These are phyloP conservation scores for Lachnellula occidentalis DNA, from an alignment of 2,329 filamentous ascomycete genomes.

Conservation along the genomic window DNA sequence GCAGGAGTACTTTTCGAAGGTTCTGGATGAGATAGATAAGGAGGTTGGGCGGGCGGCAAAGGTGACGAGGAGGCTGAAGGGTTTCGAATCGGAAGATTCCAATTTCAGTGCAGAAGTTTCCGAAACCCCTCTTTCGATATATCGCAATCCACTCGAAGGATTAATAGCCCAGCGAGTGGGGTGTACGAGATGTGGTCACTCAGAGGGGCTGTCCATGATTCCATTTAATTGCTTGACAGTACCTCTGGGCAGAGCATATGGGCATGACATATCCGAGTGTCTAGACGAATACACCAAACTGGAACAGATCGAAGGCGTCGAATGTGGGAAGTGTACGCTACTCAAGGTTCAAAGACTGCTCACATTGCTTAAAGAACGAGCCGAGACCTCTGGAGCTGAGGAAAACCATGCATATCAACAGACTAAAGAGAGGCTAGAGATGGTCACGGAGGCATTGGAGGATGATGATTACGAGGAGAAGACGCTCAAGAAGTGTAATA, in stretches of 20 bases:
- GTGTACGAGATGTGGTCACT: conserved; percentile 79
- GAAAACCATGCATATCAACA: conserved; percentile 27
- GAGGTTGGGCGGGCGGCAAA: conserved; percentile 54
- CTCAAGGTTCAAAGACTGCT: conserved; percentile 49
- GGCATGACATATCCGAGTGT: conserved; percentile 70
- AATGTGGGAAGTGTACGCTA: conserved; percentile 88
- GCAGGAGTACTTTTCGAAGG: conserved; percentile 91
- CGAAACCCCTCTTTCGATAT: conserved; percentile 17
- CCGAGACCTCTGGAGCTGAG: conserved; percentile 27
- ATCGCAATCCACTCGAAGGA: conserved; percentile 79
- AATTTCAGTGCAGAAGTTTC: not conserved
- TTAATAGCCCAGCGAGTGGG: conserved; percentile 82
- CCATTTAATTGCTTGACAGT: conserved; percentile 93
- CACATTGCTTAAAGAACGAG: conserved; percentile 40
- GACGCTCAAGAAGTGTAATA: conserved; percentile 59
- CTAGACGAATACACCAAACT: conserved; percentile 80
- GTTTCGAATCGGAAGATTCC: conserved; percentile 21
- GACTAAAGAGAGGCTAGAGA: conserved; percentile 50
- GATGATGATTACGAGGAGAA: conserved; percentile 74
- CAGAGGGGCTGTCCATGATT: conserved; percentile 82
- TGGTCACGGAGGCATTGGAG: conserved; percentile 66
- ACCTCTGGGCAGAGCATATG: conserved; percentile 60
- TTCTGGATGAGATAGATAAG: conserved; percentile 79
- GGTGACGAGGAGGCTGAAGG: conserved; percentile 12
- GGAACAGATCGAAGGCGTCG: conserved; percentile 81